phyloP scores from a whole-genome alignment of 2,329 filamentous ascomycete species.

The Xylariaceae sp. region DNA sequence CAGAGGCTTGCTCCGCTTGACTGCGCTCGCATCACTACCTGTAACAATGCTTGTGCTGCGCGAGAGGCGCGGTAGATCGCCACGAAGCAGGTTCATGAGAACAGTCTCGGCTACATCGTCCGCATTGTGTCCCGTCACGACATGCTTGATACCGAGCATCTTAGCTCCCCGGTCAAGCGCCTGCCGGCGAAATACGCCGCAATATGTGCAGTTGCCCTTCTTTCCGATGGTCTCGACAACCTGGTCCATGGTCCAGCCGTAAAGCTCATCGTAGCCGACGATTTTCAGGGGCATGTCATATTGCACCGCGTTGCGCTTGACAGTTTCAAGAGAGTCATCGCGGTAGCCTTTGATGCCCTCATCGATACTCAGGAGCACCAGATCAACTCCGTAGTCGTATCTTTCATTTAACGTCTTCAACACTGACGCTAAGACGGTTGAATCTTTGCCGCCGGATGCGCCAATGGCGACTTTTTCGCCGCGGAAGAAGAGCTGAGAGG shows the following conservation, averaged over 20 bases:
- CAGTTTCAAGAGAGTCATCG: slow-evolving; percentile 92
- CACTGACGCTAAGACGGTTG: slow-evolving; percentile 89
- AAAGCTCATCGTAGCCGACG: slow-evolving; percentile 86
- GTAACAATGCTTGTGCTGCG: slow-evolving; percentile 88
- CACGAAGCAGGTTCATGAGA: slow-evolving; percentile 91
- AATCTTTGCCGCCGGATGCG: slow-evolving; percentile 95
- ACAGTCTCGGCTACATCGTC: slow-evolving; percentile 97
- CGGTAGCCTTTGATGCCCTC: slow-evolving; percentile 97
- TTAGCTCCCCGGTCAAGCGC: slow-evolving; percentile 89
- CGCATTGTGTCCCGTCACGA: slow-evolving; percentile 95
- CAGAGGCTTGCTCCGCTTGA: slow-evolving; percentile 91
- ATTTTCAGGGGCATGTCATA: slow-evolving; percentile 91
- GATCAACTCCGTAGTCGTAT: slow-evolving; percentile 76
- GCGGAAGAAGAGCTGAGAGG: slow-evolving; percentile 71
- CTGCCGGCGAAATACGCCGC: slow-evolving; percentile 90
- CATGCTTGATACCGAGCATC: slow-evolving; percentile 80
- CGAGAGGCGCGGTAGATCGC: slow-evolving; percentile 80
- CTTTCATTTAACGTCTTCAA: slow-evolving; percentile 91
- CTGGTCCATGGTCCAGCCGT: slow-evolving; percentile 99
- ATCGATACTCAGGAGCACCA: slow-evolving; percentile 86
- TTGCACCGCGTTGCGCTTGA: slow-evolving; percentile 86
- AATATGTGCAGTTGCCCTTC: slow-evolving; percentile 98
- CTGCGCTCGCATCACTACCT: slow-evolving; percentile 69
- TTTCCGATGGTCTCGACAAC: slow-evolving; percentile 95
- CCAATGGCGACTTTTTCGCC: slow-evolving; percentile 91